A percentile compares a stretch with the other conserved stretches of the same genome.
These are phyloP conservation scores for Chaetomiaceae sp. DNA, from an alignment of 2,329 filamentous ascomycete genomes.

Conservation along the genomic window DNA sequence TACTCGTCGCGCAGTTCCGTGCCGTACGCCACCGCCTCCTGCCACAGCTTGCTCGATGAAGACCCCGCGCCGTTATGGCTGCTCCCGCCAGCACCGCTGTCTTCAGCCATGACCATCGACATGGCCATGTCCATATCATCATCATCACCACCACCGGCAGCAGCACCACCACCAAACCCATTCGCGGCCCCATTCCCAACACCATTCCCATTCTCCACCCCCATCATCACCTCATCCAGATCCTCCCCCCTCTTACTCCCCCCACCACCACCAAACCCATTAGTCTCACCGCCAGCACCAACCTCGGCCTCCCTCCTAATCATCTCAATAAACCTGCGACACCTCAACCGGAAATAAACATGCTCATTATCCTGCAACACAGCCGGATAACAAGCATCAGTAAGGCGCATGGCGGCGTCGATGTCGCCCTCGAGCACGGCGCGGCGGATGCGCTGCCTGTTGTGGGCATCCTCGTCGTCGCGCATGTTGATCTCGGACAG, in stretches of 20 bases:
- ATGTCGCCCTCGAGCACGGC: slow-evolving; percentile 90
- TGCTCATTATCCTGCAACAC: slow-evolving; percentile 77
- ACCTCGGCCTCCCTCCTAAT: slow-evolving; percentile 69
- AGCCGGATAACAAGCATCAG: slow-evolving; percentile 69
- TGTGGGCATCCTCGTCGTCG: slow-evolving; percentile 81
- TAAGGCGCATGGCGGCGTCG: slow-evolving; percentile 80
- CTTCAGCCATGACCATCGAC: slow-evolving; percentile 42
- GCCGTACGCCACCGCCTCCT: slow-evolving; percentile 73
- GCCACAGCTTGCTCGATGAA: slow-evolving; percentile 49
- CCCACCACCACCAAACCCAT: too few relatives aligned
- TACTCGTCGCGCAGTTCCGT: slow-evolving; percentile 75
- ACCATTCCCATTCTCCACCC: slow-evolving; percentile 42
- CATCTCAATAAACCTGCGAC: slow-evolving; percentile 94
- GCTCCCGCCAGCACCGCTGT: slow-evolving; percentile 39
- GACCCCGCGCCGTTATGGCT: too few relatives aligned
- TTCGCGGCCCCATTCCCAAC: too few relatives aligned
- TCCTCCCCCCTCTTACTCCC: too few relatives aligned
- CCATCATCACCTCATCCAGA: slow-evolving; percentile 50
- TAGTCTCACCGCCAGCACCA: too few relatives aligned
- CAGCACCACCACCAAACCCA: too few relatives aligned
- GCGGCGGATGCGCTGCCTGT: slow-evolving; percentile 84
- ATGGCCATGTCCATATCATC: slow-evolving; percentile 47
- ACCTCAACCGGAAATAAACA: slow-evolving; percentile 82
- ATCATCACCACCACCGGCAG: too few relatives aligned
- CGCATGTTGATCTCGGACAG: slow-evolving; percentile 60